These are phyloP conservation scores for Hirschfeldia incana DNA, from an alignment of 345 rosid species.

Conservation along the genomic window DNA sequence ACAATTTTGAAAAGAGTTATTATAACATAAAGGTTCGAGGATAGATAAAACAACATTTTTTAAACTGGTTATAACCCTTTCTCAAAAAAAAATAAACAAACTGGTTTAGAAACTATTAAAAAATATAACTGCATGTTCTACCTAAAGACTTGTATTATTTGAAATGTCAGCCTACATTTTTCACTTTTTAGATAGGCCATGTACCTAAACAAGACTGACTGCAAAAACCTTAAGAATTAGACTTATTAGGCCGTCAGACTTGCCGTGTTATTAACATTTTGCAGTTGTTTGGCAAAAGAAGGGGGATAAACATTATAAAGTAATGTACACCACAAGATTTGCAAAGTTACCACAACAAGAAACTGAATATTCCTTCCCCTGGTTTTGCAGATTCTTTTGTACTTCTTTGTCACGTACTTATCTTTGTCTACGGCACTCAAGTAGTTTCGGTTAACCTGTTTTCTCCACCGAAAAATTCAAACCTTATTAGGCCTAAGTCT, in stretches of 20 bases:
- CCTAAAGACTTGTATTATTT: neutral
- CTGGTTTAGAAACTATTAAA: neutral
- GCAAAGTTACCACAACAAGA: neutral
- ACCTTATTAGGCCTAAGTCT: neutral
- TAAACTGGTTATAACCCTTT: no score
- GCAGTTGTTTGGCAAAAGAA: neutral
- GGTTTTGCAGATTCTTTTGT: constrained; percentile 23
- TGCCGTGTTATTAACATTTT: neutral
- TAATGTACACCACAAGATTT: constrained; percentile 13
- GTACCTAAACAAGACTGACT: neutral
- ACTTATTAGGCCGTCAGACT: neutral
- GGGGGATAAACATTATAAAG: neutral
- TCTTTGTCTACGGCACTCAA: constrained; percentile 1
- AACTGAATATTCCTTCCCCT: constrained; percentile 19
- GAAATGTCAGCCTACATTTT: neutral
- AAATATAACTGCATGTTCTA: neutral
- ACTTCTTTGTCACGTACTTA: constrained; percentile 2
- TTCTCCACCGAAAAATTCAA: constrained; percentile 11
- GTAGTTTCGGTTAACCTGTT: constrained; percentile 4
- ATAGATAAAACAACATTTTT: neutral
- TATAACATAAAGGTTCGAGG: neutral
- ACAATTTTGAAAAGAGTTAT: neutral
- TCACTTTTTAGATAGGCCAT: neutral
- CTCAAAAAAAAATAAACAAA: no score
- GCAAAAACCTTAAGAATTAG: neutral